These are phyloP conservation scores for Neurospora sp. DNA, from an alignment of 2,329 filamentous ascomycete genomes.

Conservation along the genomic window DNA sequence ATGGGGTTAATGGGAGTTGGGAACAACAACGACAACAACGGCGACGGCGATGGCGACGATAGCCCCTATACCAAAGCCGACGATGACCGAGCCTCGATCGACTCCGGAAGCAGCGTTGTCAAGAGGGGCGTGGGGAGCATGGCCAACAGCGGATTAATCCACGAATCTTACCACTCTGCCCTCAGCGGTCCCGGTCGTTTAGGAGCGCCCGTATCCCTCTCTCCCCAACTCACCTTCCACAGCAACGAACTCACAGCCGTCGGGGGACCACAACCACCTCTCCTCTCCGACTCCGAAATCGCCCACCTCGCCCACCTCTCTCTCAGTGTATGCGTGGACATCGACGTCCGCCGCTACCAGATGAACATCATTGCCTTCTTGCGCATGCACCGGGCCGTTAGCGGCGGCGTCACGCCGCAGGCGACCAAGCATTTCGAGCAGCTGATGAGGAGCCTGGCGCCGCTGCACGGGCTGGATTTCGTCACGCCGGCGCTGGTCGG, in stretches of 20 bases:
- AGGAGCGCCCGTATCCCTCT: background rate
- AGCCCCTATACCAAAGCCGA: slow-evolving; percentile 12
- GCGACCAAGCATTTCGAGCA: slow-evolving; percentile 70
- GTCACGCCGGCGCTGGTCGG: slow-evolving; percentile 75
- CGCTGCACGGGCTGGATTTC: slow-evolving; percentile 70
- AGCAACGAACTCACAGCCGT: background rate
- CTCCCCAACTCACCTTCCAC: background rate
- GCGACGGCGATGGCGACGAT: slow-evolving; percentile 13
- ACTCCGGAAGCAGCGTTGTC: slow-evolving; percentile 37
- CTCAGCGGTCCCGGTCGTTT: background rate
- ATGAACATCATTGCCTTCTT: slow-evolving; percentile 83
- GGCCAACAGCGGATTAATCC: background rate
- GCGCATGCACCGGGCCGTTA: slow-evolving; percentile 76
- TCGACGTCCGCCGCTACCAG: slow-evolving; percentile 74
- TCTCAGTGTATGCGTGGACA: slow-evolving; percentile 48
- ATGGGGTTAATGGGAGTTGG: slow-evolving; percentile 16
- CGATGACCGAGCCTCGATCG: slow-evolving; percentile 21
- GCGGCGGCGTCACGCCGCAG: slow-evolving; percentile 63
- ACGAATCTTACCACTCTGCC: background rate
- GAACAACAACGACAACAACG: slow-evolving; percentile 6
- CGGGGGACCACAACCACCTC: slow-evolving; percentile 3
- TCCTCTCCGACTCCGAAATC: slow-evolving; percentile 37
- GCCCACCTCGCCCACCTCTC: slow-evolving; percentile 48
- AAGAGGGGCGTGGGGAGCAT: slow-evolving; percentile 21
- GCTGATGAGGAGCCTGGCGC: slow-evolving; percentile 63